Percentiles rank a stretch among this genome's conserved stretches.
These are phyloP conservation scores for Flaveria brownii DNA, from an alignment of 129 eudicot genomes.

Conservation along the genomic window DNA sequence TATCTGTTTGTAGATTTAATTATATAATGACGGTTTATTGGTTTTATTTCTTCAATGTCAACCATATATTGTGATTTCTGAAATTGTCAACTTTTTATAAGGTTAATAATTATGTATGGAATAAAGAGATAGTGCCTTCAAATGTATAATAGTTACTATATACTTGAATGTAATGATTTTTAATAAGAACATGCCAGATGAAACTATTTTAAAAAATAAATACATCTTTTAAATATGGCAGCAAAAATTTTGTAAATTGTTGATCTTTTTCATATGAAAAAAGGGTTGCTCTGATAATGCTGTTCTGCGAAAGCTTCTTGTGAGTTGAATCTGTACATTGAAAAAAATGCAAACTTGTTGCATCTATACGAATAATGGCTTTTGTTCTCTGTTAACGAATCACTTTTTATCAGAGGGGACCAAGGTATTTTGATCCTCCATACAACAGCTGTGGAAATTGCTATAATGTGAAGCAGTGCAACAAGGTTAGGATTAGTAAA, in stretches of 20 bases:
- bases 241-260: too few species aligned
- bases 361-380: constrained; percentile 22
- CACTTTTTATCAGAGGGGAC: constrained; percentile 77
- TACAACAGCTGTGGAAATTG: constrained; percentile 93
- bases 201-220: too few species aligned
- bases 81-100: background rate
- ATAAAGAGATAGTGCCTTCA: too few species aligned
- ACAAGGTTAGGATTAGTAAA: too few species aligned
- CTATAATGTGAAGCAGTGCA: constrained; percentile 57
- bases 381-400: constrained; percentile 32
- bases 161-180: too few species aligned
- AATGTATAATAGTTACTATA: too few species aligned
- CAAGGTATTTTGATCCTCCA: constrained; percentile 96
- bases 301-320: constrained; percentile 91
- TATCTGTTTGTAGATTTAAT: constrained; percentile 1
- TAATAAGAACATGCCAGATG: too few species aligned
- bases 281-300: constrained; percentile 33
- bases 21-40: constrained; percentile 4
- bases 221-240: too few species aligned
- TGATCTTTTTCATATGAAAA: too few species aligned
- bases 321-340: constrained; percentile 51
- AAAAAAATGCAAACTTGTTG: constrained; percentile 12
- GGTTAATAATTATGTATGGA: too few species aligned
- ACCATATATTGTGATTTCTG: background rate
- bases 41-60: background rate